These are phyloP conservation scores for Selaginella tamariscina DNA, from an alignment of 75 land plant genomes.

Conservation along the genomic window DNA sequence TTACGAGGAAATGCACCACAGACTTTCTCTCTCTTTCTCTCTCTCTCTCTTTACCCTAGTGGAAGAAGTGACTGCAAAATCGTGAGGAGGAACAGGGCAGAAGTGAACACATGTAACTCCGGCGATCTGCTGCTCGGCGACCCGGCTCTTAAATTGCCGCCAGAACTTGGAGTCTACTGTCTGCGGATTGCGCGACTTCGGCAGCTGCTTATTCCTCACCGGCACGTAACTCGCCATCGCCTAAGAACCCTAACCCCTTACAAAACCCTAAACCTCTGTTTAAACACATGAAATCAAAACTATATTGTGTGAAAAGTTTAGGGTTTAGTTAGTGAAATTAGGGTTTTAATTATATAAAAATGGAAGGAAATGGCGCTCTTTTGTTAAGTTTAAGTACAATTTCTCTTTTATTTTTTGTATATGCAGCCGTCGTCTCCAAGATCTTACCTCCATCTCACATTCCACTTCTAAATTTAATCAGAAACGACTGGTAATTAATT, in stretches of 20 bases:
- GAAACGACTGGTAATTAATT: too few species aligned
- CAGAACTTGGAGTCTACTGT: constrained; percentile 62
- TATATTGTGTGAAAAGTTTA: too few species aligned
- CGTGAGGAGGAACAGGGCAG: constrained; percentile 48
- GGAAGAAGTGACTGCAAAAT: constrained; percentile 45
- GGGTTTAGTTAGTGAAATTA: too few species aligned
- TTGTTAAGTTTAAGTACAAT: too few species aligned
- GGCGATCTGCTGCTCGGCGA: constrained; percentile 23
- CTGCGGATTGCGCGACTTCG: neutral
- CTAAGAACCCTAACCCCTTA: neutral
- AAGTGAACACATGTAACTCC: constrained; percentile 37
- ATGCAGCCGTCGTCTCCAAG: too few species aligned
- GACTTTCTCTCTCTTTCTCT: neutral
- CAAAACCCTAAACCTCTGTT: too few species aligned
- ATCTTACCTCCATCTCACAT: too few species aligned
- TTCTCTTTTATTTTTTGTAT: too few species aligned
- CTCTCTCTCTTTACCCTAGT: constrained; percentile 23
- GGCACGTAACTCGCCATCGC: constrained; percentile 16
- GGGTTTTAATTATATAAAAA: too few species aligned
- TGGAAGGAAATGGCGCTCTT: too few species aligned
- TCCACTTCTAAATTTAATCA: too few species aligned
- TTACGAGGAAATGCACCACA: neutral
- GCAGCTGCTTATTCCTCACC: constrained; percentile 22
- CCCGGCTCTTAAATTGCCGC: constrained; percentile 43
- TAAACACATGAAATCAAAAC: too few species aligned